Evolutionary conservation across 2,329 filamentous ascomycete genomes (phyloP).

Genomic region (Curvularia eragrostidis): DNA sequence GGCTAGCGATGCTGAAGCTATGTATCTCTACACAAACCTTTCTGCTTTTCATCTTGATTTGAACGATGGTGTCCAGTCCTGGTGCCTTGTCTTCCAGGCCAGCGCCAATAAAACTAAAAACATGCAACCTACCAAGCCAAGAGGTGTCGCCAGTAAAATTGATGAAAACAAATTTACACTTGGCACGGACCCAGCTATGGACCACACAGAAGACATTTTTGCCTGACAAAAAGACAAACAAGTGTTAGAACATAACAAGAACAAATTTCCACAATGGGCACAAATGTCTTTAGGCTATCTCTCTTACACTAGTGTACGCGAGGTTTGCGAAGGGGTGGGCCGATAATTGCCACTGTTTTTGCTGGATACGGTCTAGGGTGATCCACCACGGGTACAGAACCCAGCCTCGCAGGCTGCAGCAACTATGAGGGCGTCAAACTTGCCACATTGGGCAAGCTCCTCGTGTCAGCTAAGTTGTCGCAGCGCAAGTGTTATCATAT

Average conservation of each 20-base stretch:
- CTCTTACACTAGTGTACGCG: neutral
- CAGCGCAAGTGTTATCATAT: neutral
- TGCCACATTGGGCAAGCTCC: neutral
- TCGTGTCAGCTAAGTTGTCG: neutral
- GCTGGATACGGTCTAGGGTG: neutral
- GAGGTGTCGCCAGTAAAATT: neutral
- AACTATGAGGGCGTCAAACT: constrained; percentile 1
- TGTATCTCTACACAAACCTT: neutral
- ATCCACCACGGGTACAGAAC: neutral
- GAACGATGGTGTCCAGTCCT: no score
- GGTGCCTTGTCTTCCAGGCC: neutral
- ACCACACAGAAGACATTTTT: neutral
- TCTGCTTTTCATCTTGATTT: neutral
- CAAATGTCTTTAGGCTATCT: neutral
- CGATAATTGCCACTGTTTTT: neutral
- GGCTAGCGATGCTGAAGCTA: neutral
- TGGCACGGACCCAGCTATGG: neutral
- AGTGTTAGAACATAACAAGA: neutral
- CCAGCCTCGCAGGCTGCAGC: neutral
- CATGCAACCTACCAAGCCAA: neutral
- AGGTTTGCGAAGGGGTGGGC: constrained; percentile 5
- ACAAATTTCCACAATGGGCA: neutral
- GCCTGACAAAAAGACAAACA: neutral
- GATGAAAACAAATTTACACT: neutral
- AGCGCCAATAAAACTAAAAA: neutral